Conservation (phyloP, 768 basidiomycete species). For the Amanita jacksonii region DNA sequence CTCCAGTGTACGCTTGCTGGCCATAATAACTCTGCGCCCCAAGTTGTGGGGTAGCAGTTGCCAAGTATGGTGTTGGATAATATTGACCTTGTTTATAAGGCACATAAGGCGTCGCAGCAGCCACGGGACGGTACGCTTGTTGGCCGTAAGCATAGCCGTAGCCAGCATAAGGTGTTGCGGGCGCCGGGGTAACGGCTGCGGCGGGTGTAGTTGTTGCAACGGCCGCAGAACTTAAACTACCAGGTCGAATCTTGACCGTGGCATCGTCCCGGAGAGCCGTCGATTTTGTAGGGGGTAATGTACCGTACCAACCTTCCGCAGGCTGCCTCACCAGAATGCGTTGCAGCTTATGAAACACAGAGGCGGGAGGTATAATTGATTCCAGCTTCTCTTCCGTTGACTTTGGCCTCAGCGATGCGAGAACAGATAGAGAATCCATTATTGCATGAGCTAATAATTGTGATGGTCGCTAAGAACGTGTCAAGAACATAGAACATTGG, state of each 20-base stretch:
- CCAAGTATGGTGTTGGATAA: constrained; percentile 21
- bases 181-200: constrained; percentile 16
- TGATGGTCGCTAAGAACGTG: constrained; percentile 12
- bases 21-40: constrained; percentile 25
- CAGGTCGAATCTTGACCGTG: constrained; percentile 52
- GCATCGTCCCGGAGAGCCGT: constrained; percentile 67
- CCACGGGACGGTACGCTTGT: constrained; percentile 9
- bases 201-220: constrained; percentile 25
- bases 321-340: constrained; percentile 54
- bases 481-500: constrained; percentile 6
- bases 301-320: constrained; percentile 66
- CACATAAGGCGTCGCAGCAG: constrained; percentile 20
- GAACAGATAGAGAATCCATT: constrained; percentile 53
- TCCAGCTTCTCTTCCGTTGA: constrained; percentile 26
- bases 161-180: constrained; percentile 22
- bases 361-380: constrained; percentile 52
- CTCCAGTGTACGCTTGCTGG: constrained; percentile 24
- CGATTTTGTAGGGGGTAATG: constrained; percentile 44
- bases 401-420: constrained; percentile 67
- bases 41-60: constrained; percentile 15
- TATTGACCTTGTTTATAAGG: constrained; percentile 29
- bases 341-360: constrained; percentile 62
- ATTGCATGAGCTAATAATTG: constrained; percentile 55
- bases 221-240: constrained; percentile 23
- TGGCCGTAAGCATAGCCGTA: constrained; percentile 27